phyloP scores from a whole-genome alignment of 1,139 yeast genomes.

The Saccharomyces hybrid region DNA sequence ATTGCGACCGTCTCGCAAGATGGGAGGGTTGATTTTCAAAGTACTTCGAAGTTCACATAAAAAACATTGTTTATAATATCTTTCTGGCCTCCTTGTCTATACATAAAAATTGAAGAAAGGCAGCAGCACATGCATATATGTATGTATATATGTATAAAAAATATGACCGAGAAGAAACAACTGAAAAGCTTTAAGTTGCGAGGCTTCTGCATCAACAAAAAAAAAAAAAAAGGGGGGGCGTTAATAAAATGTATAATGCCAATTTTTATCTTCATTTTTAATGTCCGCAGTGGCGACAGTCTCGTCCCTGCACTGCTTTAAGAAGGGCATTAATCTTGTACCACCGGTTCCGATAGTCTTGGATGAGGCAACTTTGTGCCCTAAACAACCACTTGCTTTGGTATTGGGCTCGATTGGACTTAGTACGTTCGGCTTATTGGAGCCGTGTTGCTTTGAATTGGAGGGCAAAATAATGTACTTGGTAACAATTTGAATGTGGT shows the following conservation, averaged over 20 bases:
- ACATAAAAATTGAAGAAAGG: neutral
- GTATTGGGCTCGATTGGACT: neutral
- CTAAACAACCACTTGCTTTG: neutral
- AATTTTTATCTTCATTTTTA: neutral
- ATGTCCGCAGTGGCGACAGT: conserved; percentile 34
- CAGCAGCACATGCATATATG: neutral
- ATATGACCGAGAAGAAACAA: neutral
- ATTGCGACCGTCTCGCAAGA: conserved; percentile 14
- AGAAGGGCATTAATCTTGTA: conserved; percentile 80
- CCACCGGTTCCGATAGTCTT: conserved; percentile 89
- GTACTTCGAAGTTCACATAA: conserved; percentile 16
- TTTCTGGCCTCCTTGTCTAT: neutral
- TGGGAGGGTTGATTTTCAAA: conserved; percentile 16
- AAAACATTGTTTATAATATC: neutral
- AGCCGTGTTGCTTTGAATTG: conserved; percentile 34
- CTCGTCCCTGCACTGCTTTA: conserved; percentile 93
- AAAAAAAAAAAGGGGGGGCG: neutral
- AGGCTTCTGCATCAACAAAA: neutral
- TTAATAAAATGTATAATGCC: neutral
- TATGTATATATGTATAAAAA: neutral
- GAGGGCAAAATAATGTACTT: conserved; percentile 80
- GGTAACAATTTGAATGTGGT: conserved; percentile 87
- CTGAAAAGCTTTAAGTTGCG: neutral
- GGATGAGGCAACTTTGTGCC: neutral
- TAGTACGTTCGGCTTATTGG: neutral